Percentiles rank a stretch among this genome's conserved stretches.
Conservation (phyloP, 177 flowering plant species). For the Vitis hybrid region DNA sequence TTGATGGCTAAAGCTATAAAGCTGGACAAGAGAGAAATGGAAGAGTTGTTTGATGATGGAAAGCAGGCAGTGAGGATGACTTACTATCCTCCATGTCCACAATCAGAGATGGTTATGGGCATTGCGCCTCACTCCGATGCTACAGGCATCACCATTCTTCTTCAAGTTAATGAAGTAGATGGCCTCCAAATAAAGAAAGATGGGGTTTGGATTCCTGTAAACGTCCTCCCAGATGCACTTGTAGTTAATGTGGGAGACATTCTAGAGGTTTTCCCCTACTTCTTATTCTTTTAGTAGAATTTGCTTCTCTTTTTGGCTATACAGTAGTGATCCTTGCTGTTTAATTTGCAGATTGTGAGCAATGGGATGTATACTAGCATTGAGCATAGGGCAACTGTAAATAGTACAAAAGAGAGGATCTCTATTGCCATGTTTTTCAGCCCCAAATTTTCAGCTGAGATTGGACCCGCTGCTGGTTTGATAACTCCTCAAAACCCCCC, state of each 20-base stretch:
- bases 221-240: constrained; percentile 31
- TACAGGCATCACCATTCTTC: constrained; percentile 37
- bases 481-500: constrained; percentile 33
- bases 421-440: constrained; percentile 23
- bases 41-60: constrained; percentile 33
- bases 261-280: constrained; percentile 25
- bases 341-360: constrained; percentile 23
- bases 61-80: constrained; percentile 39
- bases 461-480: constrained; percentile 30
- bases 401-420: constrained; percentile 25
- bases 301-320: no score
- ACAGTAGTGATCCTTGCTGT: no score
- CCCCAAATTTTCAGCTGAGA: constrained; percentile 8
- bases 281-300: no score
- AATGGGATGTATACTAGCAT: constrained; percentile 18
- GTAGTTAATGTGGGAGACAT: constrained; percentile 42
- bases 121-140: constrained; percentile 47
- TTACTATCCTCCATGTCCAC: constrained; percentile 54
- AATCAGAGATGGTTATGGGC: constrained; percentile 40
- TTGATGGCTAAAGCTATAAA: constrained; percentile 22
- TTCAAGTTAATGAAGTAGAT: constrained; percentile 36
- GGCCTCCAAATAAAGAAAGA: constrained; percentile 45
- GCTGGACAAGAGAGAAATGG: constrained; percentile 23
- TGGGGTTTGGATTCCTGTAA: constrained; percentile 47
- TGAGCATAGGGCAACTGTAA: constrained; percentile 39